phyloP scores from a whole-genome alignment of 1,284 basidiomycete genomes.

The Boletellus sp. region DNA sequence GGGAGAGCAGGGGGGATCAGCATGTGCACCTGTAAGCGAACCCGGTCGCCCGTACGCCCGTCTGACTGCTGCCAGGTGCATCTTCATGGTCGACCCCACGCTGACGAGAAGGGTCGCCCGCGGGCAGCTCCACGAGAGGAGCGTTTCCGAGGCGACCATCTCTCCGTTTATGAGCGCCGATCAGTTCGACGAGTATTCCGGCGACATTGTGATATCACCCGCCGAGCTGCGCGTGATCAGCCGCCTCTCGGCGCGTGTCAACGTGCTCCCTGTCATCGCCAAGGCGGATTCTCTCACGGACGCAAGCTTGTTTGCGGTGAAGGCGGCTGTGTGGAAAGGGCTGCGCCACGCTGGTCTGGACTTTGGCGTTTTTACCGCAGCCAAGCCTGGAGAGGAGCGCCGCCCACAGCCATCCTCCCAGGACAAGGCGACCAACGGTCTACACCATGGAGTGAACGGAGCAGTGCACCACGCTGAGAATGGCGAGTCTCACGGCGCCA shows the following conservation, averaged over 20 bases:
- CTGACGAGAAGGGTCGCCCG: conserved; percentile 49
- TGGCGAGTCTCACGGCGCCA: conserved; percentile 26
- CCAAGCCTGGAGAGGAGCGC: conserved; percentile 23
- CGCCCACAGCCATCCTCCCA: conserved; percentile 11
- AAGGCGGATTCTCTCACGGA: conserved; percentile 77
- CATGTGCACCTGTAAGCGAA: conserved; percentile 73
- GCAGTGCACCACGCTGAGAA: conserved; percentile 20
- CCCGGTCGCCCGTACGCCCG: conserved; percentile 1
- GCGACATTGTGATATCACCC: conserved; percentile 59
- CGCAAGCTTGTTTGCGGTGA: conserved; percentile 59
- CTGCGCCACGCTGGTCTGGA: conserved; percentile 60
- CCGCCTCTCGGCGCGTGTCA: conserved; percentile 64
- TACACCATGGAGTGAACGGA: conserved; percentile 28
- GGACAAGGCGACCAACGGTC: conserved; percentile 23
- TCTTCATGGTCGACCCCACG: conserved; percentile 80
- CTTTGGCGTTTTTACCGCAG: conserved; percentile 68
- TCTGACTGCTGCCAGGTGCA: conserved; percentile 49
- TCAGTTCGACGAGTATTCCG: conserved; percentile 46
- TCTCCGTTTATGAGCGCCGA: conserved; percentile 40
- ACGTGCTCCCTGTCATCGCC: conserved; percentile 75
- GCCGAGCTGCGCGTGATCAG: conserved; percentile 74
- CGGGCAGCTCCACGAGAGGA: conserved; percentile 47
- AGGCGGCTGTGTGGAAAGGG: conserved; percentile 62
- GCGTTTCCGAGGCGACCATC: conserved; percentile 58
- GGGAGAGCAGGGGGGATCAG: conserved; percentile 79